Conservation (phyloP, 371 early-diverging fungal genomes). For the Mortierella sp. region DNA sequence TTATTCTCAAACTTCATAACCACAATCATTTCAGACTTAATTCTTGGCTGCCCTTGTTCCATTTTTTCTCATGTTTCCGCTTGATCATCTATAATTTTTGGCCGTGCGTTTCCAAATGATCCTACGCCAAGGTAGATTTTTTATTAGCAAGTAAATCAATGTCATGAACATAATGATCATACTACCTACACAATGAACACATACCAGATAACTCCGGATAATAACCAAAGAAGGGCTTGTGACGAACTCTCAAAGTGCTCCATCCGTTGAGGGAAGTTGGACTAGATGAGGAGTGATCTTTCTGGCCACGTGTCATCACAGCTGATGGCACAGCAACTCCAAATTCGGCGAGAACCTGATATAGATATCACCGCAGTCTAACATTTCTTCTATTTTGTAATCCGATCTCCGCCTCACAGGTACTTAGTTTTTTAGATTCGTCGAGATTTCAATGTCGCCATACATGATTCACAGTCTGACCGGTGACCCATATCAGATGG, state of each 20-base stretch:
- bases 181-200: too few species aligned
- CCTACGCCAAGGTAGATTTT: too few species aligned
- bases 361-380: slow-evolving; percentile 20
- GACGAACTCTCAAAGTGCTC: neutral
- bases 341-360: slow-evolving; percentile 14
- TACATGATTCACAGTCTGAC: slow-evolving; percentile 14
- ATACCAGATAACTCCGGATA: neutral
- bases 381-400: slow-evolving; percentile 24
- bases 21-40: too few species aligned
- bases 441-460: slow-evolving; percentile 18
- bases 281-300: neutral
- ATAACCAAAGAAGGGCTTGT: neutral
- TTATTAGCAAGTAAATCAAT: too few species aligned
- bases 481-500: slow-evolving; percentile 13
- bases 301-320: slow-evolving; percentile 3
- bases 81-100: too few species aligned
- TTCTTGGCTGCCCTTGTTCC: too few species aligned
- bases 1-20: too few species aligned
- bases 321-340: slow-evolving; percentile 12
- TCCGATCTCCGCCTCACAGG: too few species aligned
- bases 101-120: too few species aligned
- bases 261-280: neutral
- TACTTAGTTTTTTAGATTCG: slow-evolving; percentile 19
- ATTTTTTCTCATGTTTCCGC: too few species aligned
- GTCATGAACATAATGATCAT: too few species aligned